Evolutionary conservation across 805 yeast species (phyloP).

Genomic region (Monosporozyma siamensis): DNA sequence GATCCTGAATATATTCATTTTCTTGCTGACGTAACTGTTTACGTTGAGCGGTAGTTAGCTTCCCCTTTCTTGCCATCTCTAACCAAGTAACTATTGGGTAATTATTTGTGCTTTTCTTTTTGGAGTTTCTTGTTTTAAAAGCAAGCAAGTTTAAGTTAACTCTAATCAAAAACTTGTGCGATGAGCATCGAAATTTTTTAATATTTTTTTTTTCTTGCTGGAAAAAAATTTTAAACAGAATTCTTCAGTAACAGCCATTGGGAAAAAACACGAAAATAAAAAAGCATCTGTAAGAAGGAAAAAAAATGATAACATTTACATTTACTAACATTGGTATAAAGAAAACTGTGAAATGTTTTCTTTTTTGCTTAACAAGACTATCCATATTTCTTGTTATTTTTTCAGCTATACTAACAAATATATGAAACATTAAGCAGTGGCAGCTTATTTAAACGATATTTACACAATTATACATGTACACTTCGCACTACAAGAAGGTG

Average conservation of each 20-base stretch:
- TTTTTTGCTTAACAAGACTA: too few species aligned
- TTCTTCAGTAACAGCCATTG: not conserved
- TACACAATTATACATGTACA: not conserved
- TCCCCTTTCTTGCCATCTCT: slow-evolving; percentile 35
- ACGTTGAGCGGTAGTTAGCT: slow-evolving; percentile 30
- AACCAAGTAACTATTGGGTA: too few species aligned
- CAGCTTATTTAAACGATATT: not conserved
- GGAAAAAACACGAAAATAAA: not conserved
- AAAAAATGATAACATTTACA: too few species aligned
- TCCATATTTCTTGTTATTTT: not conserved
- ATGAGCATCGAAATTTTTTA: slow-evolving; percentile 2
- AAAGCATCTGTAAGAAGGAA: not conserved
- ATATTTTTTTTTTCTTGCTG: not conserved
- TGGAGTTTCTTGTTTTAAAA: not conserved
- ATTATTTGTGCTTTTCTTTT: not conserved
- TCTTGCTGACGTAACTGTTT: slow-evolving; percentile 33
- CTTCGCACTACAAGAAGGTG: not conserved
- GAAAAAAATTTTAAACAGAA: not conserved
- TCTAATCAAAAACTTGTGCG: not conserved
- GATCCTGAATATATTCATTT: slow-evolving; percentile 29
- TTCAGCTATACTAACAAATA: not conserved
- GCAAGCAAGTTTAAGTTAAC: not conserved
- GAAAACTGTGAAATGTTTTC: too few species aligned
- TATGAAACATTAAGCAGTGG: not conserved
- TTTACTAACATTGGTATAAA: too few species aligned